Percentiles rank a stretch among this genome's conserved stretches.
These are phyloP conservation scores for Magnolia sinica DNA, from an alignment of 164 flowering plant species.

Conservation along the genomic window DNA sequence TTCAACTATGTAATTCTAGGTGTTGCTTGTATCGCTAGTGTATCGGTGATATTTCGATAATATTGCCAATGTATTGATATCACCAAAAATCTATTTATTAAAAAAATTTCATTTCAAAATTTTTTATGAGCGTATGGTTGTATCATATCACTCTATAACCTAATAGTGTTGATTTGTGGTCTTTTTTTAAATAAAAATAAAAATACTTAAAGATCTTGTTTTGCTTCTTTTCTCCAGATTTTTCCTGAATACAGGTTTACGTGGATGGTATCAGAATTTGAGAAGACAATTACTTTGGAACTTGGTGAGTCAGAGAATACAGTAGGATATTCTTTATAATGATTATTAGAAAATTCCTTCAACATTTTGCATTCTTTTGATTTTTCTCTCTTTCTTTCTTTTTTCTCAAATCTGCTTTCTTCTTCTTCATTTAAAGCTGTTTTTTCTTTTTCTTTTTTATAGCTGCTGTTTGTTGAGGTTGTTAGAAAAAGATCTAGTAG, in stretches of 20 bases:
- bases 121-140: too few species aligned
- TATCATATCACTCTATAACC: neutral
- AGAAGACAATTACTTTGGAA: slow-evolving; percentile 56
- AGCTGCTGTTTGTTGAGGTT: neutral
- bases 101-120: too few species aligned
- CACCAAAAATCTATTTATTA: too few species aligned
- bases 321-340: neutral
- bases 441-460: neutral
- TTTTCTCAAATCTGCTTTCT: neutral
- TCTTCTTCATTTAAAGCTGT: neutral
- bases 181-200: too few species aligned
- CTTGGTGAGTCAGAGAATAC: slow-evolving; percentile 57
- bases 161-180: neutral
- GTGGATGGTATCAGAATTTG: slow-evolving; percentile 73
- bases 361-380: neutral
- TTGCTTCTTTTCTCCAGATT: slow-evolving; percentile 40
- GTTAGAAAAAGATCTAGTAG: neutral
- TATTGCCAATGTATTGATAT: too few species aligned
- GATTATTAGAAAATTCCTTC: neutral
- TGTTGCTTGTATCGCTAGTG: too few species aligned
- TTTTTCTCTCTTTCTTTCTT: too few species aligned
- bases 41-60: too few species aligned
- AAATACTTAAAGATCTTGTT: neutral
- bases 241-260: slow-evolving; percentile 86
- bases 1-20: too few species aligned